Evolutionary conservation across 139 green algal genomes (phyloP), one percentile per base, ranked within the genome.

Genomic region (Pseudopediastrum boryanum): DNA sequence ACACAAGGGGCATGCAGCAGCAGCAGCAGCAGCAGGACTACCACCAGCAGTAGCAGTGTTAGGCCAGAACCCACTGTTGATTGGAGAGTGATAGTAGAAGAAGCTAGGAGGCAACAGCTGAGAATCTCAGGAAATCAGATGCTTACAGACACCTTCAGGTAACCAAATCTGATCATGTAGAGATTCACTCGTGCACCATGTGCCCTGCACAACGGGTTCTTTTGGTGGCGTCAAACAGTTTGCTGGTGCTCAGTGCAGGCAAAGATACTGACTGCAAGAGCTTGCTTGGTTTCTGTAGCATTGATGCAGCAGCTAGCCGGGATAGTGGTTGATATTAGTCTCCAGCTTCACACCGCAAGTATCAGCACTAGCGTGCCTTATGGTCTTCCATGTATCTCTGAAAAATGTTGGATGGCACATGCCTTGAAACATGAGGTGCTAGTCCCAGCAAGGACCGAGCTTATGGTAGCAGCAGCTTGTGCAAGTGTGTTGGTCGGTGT

Each of bases 61-160:
- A n/a, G n/a, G n/a, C n/a, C n/a, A n/a, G 38, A 52, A 29, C 52
- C 72, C 0, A 61, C 73, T 0, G 39, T 88, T 27, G 88, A 92
- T 68, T 93, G 88, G 88, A 75, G 81, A 41, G 50, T 85, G 35
- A 70, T 91, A 35, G 79, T 93, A 77, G 75, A 72, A 80, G 80
- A 68, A 27, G 61, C 54, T 16, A 58, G 71, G 29, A 35, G 56
- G 6, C 48, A 54, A 29, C 19, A 43, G 5, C 43, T 65, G 31
- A 13, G 36, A 42, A 27, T 67, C 43, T 42, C 54, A 8, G 80
- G 84, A 21, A 27, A 77, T 51, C 69, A 81, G 8, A 84, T 94
- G 80, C 83, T 94, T 25, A 94, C 88, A 2, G 87, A 94, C 83
- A 86, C 64, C 0, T 90, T 89, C 83, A 87, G 85, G 87, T 92